Percentiles rank a stretch among this genome's conserved stretches.
These are phyloP conservation scores for Corymbia maculata DNA, from an alignment of 345 rosid genomes.

Conservation along the genomic window DNA sequence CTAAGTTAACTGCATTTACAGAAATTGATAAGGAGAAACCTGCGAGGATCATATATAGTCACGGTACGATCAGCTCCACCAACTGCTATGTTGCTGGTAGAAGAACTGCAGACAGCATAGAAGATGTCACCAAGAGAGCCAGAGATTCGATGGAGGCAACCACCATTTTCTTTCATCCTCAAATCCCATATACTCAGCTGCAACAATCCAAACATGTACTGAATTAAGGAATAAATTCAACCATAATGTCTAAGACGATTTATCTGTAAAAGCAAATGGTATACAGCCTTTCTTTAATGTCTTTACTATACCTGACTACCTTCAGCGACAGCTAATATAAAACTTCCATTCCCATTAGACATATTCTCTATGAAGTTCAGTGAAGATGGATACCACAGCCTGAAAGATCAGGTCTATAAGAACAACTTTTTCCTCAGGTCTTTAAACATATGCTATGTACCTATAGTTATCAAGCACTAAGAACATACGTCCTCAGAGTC, in stretches of 20 bases:
- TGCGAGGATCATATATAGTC: conserved; percentile 68
- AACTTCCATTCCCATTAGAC: conserved; percentile 28
- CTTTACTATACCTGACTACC: conserved; percentile 46
- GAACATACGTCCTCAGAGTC: conserved; percentile 44
- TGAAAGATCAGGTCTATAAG: conserved; percentile 16
- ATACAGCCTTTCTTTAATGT: neutral
- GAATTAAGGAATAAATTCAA: neutral
- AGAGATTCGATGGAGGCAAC: conserved; percentile 46
- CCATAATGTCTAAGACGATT: neutral
- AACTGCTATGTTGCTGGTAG: conserved; percentile 43
- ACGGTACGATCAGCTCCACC: conserved; percentile 69
- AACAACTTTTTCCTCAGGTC: neutral
- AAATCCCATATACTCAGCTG: conserved; percentile 56
- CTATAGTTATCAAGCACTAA: neutral
- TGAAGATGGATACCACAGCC: conserved; percentile 60
- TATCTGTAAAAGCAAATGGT: neutral
- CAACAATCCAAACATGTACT: conserved; percentile 4
- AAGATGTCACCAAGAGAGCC: conserved; percentile 48
- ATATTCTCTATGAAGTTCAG: conserved; percentile 35
- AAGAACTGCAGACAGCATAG: conserved; percentile 50
- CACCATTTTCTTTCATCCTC: conserved; percentile 66
- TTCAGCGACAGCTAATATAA: conserved; percentile 45
- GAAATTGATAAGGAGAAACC: conserved; percentile 18
- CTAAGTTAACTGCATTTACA: neutral
- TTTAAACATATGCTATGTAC: neutral